Percentiles rank a stretch among this genome's conserved stretches.
Conservation (phyloP, 176 grass and related monocot species). For the Guadua angustifolia region DNA sequence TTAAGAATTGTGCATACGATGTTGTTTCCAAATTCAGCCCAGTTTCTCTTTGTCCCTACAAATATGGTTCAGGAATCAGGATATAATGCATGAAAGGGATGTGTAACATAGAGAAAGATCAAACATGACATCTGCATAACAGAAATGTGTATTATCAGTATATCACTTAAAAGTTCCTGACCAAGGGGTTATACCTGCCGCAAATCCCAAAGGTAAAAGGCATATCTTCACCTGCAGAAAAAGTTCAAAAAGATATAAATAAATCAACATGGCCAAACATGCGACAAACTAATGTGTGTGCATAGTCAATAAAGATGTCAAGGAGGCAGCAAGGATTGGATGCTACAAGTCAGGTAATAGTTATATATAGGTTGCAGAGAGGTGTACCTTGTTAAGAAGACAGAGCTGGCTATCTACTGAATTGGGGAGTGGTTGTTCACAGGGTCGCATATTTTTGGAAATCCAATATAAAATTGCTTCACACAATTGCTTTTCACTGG, state of each 20-base stretch:
- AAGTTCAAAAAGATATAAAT: not conserved
- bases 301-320: not conserved
- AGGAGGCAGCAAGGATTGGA: slow-evolving; percentile 6
- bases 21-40: slow-evolving; percentile 43
- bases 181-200: slow-evolving; percentile 46
- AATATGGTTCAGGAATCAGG: not conserved
- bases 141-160: slow-evolving; percentile 9
- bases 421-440: slow-evolving; percentile 6
- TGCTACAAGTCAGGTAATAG: not conserved
- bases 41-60: slow-evolving; percentile 56
- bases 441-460: slow-evolving; percentile 41
- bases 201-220: slow-evolving; percentile 70
- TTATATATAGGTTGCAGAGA: slow-evolving; percentile 13
- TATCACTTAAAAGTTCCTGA: slow-evolving; percentile 1
- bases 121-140: not conserved
- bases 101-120: not conserved
- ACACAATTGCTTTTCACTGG: slow-evolving; percentile 72
- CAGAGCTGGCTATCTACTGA: slow-evolving; percentile 38
- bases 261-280: not conserved
- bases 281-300: not conserved
- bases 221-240: slow-evolving; percentile 56
- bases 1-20: slow-evolving; percentile 42
- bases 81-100: slow-evolving; percentile 13
- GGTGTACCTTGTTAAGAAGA: slow-evolving; percentile 62
- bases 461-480: slow-evolving; percentile 61